A percentile compares a stretch with the other conserved stretches of the same genome.
Evolutionary conservation across 768 basidiomycete species (phyloP).

Genomic region (Podaxis sp.): DNA sequence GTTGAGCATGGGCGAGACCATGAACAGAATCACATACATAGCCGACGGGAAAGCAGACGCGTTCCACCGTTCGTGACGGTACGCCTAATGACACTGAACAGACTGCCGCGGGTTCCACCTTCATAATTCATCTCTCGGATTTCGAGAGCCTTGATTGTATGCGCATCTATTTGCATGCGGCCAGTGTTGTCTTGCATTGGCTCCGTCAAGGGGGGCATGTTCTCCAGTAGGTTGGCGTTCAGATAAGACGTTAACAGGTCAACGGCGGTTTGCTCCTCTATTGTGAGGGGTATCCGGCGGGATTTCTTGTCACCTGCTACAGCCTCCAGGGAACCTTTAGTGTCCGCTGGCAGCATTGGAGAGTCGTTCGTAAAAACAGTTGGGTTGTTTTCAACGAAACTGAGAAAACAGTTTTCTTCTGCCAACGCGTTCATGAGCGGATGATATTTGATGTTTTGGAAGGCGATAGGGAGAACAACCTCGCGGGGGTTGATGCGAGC

Average conservation of each 20-base stretch:
- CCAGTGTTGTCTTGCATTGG: conserved; percentile 54
- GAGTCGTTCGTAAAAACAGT: neutral
- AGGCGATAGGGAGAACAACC: conserved; percentile 56
- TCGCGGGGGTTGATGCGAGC: conserved; percentile 79
- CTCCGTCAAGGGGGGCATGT: conserved; percentile 61
- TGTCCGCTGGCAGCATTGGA: neutral
- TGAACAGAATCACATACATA: conserved; percentile 56
- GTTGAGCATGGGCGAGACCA: conserved; percentile 4
- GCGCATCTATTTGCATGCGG: conserved; percentile 86
- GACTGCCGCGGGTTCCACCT: conserved; percentile 67
- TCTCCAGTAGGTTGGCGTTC: conserved; percentile 64
- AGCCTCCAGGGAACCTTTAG: neutral
- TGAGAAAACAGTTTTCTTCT: conserved; percentile 53
- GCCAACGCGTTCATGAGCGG: conserved; percentile 44
- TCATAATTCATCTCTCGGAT: conserved; percentile 73
- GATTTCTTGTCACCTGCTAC: neutral
- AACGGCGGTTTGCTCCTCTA: conserved; percentile 52
- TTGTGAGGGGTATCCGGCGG: conserved; percentile 20
- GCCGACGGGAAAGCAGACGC: conserved; percentile 68
- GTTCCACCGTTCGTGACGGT: conserved; percentile 77
- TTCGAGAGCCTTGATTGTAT: conserved; percentile 87
- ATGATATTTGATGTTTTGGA: conserved; percentile 34
- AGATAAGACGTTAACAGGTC: conserved; percentile 62
- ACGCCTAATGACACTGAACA: conserved; percentile 70
- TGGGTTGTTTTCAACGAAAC: conserved; percentile 32